Conservation (phyloP, 2,329 filamentous ascomycete genomes). For the Phaeoacremonium minimum region DNA sequence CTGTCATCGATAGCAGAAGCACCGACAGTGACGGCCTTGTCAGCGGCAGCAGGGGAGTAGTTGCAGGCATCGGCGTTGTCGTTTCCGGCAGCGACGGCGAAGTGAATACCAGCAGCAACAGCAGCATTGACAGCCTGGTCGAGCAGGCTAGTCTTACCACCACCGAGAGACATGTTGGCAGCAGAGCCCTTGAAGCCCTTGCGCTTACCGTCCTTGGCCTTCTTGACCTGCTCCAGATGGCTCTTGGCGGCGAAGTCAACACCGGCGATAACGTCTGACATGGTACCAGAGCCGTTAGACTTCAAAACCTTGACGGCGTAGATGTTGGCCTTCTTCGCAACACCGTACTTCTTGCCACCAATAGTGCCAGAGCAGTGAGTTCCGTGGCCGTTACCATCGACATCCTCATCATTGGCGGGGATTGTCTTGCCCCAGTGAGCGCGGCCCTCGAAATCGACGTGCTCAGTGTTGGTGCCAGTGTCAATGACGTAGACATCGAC, state of each 20-base stretch:
- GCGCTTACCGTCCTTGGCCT: constrained; percentile 80
- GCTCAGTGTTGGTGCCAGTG: constrained; percentile 88
- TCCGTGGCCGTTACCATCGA: constrained; percentile 95
- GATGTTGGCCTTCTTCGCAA: constrained; percentile 96
- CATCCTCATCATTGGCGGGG: constrained; percentile 75
- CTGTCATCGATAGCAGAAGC: constrained; percentile 90
- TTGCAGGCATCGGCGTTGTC: constrained; percentile 99
- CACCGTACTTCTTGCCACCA: constrained; percentile 97
- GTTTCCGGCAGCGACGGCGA: constrained; percentile 96
- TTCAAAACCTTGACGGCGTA: constrained; percentile 97
- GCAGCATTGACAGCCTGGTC: constrained; percentile 93
- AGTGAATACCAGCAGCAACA: constrained; percentile 88
- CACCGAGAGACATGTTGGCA: constrained; percentile 98
- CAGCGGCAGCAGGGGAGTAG: constrained; percentile 93
- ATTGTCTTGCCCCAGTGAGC: constrained; percentile 97
- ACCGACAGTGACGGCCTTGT: constrained; percentile 91
- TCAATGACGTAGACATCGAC: constrained; percentile 99
- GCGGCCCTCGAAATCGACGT: constrained; percentile 96
- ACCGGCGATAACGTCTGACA: constrained; percentile 98
- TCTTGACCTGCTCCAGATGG: constrained; percentile 71
- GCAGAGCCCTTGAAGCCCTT: constrained; percentile 98
- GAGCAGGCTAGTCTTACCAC: constrained; percentile 90
- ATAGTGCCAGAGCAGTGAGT: constrained; percentile 99
- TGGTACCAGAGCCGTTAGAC: constrained; percentile 95
- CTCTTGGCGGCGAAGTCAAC: constrained; percentile 88